These are phyloP conservation scores for Fusarium buxicola DNA, from an alignment of 2,329 filamentous ascomycete species.

Conservation along the genomic window DNA sequence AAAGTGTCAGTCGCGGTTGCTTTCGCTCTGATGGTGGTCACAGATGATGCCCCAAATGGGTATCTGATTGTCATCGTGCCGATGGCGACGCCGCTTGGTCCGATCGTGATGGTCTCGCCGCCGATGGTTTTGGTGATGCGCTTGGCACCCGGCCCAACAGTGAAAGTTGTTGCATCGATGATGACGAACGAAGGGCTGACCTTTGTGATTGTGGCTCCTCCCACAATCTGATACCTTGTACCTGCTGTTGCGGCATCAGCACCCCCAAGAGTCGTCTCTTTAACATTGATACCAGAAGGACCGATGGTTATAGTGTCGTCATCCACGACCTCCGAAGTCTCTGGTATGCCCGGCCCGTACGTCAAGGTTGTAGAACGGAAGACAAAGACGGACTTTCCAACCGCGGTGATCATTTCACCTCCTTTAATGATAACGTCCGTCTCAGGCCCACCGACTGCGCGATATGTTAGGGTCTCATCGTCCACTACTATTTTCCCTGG, in stretches of 20 bases:
- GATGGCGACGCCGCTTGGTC: conserved; percentile 61
- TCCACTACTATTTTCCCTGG: conserved; percentile 52
- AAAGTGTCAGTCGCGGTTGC: conserved; percentile 38
- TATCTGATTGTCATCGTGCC: conserved; percentile 58
- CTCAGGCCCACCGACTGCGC: conserved; percentile 47
- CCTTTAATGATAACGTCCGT: conserved; percentile 61
- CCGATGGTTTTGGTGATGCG: conserved; percentile 59
- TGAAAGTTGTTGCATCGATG: conserved; percentile 63
- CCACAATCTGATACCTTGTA: conserved; percentile 60
- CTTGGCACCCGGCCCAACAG: conserved; percentile 59
- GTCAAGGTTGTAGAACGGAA: conserved; percentile 58
- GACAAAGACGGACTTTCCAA: conserved; percentile 56
- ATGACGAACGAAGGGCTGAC: conserved; percentile 62
- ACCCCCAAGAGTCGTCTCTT: conserved; percentile 58
- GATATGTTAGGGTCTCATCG: conserved; percentile 53
- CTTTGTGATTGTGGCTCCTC: conserved; percentile 64
- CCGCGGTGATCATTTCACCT: conserved; percentile 59
- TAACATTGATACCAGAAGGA: conserved; percentile 56
- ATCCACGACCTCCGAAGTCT: conserved; percentile 56
- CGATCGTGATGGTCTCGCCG: conserved; percentile 64
- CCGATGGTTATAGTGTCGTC: conserved; percentile 65
- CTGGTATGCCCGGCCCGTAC: conserved; percentile 54
- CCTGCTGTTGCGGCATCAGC: conserved; percentile 49
- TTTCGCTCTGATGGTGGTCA: conserved; percentile 55
- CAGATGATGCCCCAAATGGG: conserved; percentile 59